A percentile compares a stretch with the other conserved stretches of the same genome.
phyloP scores from a whole-genome alignment of 495 filamentous ascomycete species.

The Hypoxylon crocopeplum region DNA sequence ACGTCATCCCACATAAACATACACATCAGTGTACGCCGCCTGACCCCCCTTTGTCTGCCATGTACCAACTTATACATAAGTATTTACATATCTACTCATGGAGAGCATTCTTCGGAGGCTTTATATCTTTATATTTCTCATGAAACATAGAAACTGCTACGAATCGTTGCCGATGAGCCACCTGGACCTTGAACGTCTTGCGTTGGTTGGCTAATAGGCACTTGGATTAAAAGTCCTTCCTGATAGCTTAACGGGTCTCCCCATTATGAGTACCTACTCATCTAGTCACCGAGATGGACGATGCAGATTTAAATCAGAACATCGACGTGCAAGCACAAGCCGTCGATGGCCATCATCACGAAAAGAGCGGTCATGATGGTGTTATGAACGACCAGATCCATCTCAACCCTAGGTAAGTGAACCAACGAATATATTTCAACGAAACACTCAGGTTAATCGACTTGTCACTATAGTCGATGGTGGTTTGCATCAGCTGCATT shows the following conservation, averaged over 20 bases:
- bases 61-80: not conserved
- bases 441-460: not conserved
- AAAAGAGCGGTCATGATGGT: constrained; percentile 43
- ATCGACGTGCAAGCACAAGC: constrained; percentile 56
- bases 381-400: constrained; percentile 47
- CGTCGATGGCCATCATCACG: constrained; percentile 48
- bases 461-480: constrained; percentile 63
- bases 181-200: not conserved
- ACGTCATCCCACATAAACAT: constrained; percentile 38
- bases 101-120: too few relatives aligned
- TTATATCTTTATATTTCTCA: constrained; percentile 1
- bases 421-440: not conserved
- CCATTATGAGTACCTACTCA: not conserved
- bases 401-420: constrained; percentile 60
- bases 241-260: not conserved
- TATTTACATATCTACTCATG: too few relatives aligned
- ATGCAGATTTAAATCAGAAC: constrained; percentile 62
- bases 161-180: not conserved
- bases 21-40: constrained; percentile 1
- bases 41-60: constrained; percentile 28
- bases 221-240: constrained; percentile 5
- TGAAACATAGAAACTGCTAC: not conserved
- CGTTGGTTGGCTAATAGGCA: not conserved
- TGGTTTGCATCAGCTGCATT: constrained; percentile 87
- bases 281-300: constrained; percentile 59